Conservation (phyloP, 2,329 filamentous ascomycete species). For the Knoxdaviesia capensis region DNA sequence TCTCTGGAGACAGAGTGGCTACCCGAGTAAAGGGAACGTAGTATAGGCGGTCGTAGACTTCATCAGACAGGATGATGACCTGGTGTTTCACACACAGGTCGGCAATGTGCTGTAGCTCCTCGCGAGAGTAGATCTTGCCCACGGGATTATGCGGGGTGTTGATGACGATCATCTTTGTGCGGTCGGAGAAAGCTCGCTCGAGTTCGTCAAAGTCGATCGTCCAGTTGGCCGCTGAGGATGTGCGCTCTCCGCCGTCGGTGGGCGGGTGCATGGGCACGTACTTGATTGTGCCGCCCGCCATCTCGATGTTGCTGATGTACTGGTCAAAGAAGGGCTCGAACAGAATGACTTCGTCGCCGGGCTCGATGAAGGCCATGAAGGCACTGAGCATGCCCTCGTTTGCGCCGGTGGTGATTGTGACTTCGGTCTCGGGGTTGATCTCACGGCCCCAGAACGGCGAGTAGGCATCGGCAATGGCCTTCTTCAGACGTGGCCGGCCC, state of each 20-base stretch:
- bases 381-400: conserved; percentile 89
- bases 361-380: conserved; percentile 94
- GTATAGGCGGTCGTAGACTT: conserved; percentile 88
- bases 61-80: conserved; percentile 80
- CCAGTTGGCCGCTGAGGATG: conserved; percentile 78
- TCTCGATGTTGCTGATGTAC: conserved; percentile 97
- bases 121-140: conserved; percentile 78
- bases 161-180: conserved; percentile 90
- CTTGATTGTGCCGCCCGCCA: conserved; percentile 86
- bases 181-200: conserved; percentile 59
- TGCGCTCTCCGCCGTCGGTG: conserved; percentile 54
- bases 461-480: conserved; percentile 86
- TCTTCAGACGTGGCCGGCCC: conserved; percentile 75
- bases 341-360: conserved; percentile 87
- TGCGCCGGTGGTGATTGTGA: conserved; percentile 82
- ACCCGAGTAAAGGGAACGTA: conserved; percentile 92
- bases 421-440: conserved; percentile 75
- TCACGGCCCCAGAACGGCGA: conserved; percentile 68
- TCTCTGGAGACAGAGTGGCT: conserved; percentile 74
- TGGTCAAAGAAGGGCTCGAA: conserved; percentile 99
- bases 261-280: conserved; percentile 93
- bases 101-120: conserved; percentile 69
- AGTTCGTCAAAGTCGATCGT: conserved; percentile 67
- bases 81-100: conserved; percentile 82
- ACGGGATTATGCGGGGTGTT: conserved; percentile 85